Conservation (phyloP, 768 basidiomycete species). For the Tylopilus vinaceipallidus region DNA sequence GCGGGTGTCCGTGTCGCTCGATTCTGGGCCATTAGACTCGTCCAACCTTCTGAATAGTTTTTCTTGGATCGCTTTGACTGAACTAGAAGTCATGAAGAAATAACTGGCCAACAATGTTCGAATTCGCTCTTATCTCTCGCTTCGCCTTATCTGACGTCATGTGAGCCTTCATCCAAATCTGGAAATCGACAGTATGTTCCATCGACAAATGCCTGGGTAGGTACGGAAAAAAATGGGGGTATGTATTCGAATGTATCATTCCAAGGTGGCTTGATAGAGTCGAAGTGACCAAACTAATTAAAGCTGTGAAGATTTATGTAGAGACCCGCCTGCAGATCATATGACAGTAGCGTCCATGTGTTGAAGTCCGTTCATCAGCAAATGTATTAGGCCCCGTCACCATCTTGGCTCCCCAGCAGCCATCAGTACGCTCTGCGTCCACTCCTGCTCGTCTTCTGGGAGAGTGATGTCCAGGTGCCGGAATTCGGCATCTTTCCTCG, state of each 20-base stretch:
- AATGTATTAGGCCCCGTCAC: conserved; percentile 21
- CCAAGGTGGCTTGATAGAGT: conserved; percentile 8
- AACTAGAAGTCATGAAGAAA: conserved; percentile 40
- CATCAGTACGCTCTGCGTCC: conserved; percentile 71
- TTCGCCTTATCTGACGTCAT: conserved; percentile 23
- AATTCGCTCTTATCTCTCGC: conserved; percentile 4
- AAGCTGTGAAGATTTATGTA: conserved; percentile 10
- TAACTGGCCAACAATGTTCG: neutral
- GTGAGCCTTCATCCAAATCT: conserved; percentile 10
- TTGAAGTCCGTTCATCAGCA: conserved; percentile 12
- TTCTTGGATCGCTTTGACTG: conserved; percentile 66
- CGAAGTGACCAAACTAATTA: conserved; percentile 19
- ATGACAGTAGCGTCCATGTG: conserved; percentile 19
- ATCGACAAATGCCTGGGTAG: neutral
- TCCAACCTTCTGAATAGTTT: conserved; percentile 60
- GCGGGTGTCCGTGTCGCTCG: conserved; percentile 27
- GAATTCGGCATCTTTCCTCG: conserved; percentile 24
- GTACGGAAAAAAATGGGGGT: conserved; percentile 16
- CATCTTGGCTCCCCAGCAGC: conserved; percentile 55
- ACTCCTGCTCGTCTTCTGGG: conserved; percentile 50
- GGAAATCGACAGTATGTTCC: neutral
- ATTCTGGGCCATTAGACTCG: conserved; percentile 18
- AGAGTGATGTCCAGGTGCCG: conserved; percentile 27
- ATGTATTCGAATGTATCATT: conserved; percentile 21
- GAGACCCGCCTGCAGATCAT: conserved; percentile 34